phyloP scores from a whole-genome alignment of 2,329 filamentous ascomycete species.

The Scytalidium sp. region DNA sequence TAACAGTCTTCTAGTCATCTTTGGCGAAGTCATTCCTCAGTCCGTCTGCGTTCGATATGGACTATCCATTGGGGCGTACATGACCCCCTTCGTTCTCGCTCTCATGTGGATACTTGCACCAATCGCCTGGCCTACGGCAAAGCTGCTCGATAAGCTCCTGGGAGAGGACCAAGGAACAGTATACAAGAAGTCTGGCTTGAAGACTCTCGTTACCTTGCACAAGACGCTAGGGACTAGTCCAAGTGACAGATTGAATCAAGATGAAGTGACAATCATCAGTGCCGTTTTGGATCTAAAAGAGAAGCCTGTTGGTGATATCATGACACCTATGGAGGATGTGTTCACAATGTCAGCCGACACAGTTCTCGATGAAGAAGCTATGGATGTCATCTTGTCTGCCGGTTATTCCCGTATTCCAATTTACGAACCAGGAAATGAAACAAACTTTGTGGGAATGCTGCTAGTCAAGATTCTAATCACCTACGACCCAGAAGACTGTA shows the following conservation, averaged over 20 bases:
- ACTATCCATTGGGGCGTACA: slow-evolving; percentile 89
- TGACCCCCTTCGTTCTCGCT: slow-evolving; percentile 79
- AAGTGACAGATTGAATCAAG: slow-evolving; percentile 85
- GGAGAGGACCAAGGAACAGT: slow-evolving; percentile 94
- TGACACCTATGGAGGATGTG: slow-evolving; percentile 98
- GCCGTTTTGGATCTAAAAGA: slow-evolving; percentile 95
- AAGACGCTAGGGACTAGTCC: slow-evolving; percentile 83
- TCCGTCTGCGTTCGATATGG: slow-evolving; percentile 96
- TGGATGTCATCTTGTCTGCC: slow-evolving; percentile 88
- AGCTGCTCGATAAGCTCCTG: slow-evolving; percentile 88
- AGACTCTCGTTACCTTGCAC: slow-evolving; percentile 93
- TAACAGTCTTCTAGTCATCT: slow-evolving; percentile 70
- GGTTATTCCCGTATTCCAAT: slow-evolving; percentile 97
- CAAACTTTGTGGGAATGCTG: slow-evolving; percentile 96
- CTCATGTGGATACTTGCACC: slow-evolving; percentile 93
- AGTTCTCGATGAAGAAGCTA: slow-evolving; percentile 86
- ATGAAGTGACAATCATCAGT: slow-evolving; percentile 98
- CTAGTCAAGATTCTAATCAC: slow-evolving; percentile 98
- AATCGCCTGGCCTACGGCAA: slow-evolving; percentile 90
- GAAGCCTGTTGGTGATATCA: slow-evolving; percentile 90
- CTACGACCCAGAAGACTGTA: slow-evolving; percentile 92
- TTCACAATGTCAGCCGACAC: slow-evolving; percentile 97
- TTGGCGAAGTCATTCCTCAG: slow-evolving; percentile 94
- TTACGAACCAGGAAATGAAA: slow-evolving; percentile 76
- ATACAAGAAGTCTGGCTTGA: slow-evolving; percentile 97